phyloP scores from a whole-genome alignment of 805 yeast genomes.

The Candida corydali region DNA sequence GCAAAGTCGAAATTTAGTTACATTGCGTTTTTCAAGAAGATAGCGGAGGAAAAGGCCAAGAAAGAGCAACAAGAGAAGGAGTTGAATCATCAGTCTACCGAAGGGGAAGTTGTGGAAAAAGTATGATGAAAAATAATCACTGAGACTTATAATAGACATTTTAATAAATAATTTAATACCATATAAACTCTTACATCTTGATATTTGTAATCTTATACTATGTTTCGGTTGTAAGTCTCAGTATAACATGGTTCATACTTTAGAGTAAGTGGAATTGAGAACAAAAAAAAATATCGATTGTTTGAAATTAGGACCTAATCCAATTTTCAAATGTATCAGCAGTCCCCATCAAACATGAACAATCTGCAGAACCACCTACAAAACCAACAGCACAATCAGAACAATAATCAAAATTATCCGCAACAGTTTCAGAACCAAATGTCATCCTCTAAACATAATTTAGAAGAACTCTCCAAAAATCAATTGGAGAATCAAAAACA shows the following conservation, averaged over 20 bases:
- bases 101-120: slow-evolving; percentile 9
- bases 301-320: slow-evolving; percentile 53
- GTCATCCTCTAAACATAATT: slow-evolving; percentile 2
- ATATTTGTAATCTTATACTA: too few relatives aligned
- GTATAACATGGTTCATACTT: slow-evolving; percentile 60
- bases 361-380: slow-evolving; percentile 11
- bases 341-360: neutral
- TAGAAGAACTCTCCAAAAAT: slow-evolving; percentile 3
- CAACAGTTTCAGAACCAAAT: slow-evolving; percentile 6
- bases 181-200: too few relatives aligned
- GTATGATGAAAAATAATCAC: slow-evolving; percentile 51
- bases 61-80: slow-evolving; percentile 9
- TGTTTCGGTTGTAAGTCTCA: too few relatives aligned
- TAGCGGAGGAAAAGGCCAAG: slow-evolving; percentile 13
- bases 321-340: slow-evolving; percentile 28
- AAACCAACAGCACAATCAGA: slow-evolving; percentile 8
- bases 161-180: too few relatives aligned
- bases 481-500: slow-evolving; percentile 5
- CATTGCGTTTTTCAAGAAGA: slow-evolving; percentile 35
- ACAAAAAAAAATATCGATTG: slow-evolving; percentile 22
- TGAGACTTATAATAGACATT: slow-evolving; percentile 22
- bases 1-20: slow-evolving; percentile 55
- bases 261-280: slow-evolving; percentile 27
- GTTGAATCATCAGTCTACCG: slow-evolving; percentile 2
- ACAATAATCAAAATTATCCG: slow-evolving; percentile 7